Percentiles rank a stretch among this genome's conserved stretches.
Conservation (phyloP, 768 basidiomycete genomes). For the Suillus variegatus region DNA sequence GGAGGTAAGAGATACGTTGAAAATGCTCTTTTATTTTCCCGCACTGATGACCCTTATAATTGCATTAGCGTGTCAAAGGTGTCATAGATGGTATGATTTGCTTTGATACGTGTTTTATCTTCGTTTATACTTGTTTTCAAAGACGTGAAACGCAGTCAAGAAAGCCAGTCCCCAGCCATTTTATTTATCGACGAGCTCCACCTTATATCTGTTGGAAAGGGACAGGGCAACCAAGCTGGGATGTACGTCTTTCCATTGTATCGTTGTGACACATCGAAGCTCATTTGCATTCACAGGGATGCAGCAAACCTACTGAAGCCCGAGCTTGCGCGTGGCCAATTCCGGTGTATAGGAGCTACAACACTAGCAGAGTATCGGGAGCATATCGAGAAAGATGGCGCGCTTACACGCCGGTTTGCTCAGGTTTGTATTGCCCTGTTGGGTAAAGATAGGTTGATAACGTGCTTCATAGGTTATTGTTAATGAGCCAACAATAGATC, state of each 20-base stretch:
- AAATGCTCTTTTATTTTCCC: background rate
- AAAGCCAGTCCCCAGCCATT: slow-evolving; percentile 13
- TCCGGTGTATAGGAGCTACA: slow-evolving; percentile 12
- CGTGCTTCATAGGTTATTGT: slow-evolving; percentile 8
- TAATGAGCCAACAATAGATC: slow-evolving; percentile 10
- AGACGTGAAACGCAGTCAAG: slow-evolving; percentile 12
- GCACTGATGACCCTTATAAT: background rate
- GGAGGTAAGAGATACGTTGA: slow-evolving; percentile 1
- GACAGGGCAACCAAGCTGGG: slow-evolving; percentile 9
- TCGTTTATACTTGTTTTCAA: slow-evolving; percentile 36
- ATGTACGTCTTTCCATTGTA: slow-evolving; percentile 2
- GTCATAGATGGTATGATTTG: slow-evolving; percentile 10
- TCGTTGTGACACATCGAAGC: too few relatives aligned
- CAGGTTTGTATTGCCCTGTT: slow-evolving; percentile 3
- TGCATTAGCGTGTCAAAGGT: slow-evolving; percentile 12
- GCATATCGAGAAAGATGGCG: slow-evolving; percentile 14
- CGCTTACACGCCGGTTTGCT: slow-evolving; percentile 13
- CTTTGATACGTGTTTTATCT: background rate
- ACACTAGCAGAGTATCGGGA: slow-evolving; percentile 12
- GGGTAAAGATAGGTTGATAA: background rate
- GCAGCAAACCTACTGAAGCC: slow-evolving; percentile 13
- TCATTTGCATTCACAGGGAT: slow-evolving; percentile 7
- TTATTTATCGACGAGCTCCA: slow-evolving; percentile 16
- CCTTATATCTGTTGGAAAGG: slow-evolving; percentile 13
- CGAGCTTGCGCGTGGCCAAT: slow-evolving; percentile 14